Evolutionary conservation across 192 early-diverging fungal genomes (phyloP), one percentile per base, ranked within the genome.

Genomic region (Coemansia sp.): DNA sequence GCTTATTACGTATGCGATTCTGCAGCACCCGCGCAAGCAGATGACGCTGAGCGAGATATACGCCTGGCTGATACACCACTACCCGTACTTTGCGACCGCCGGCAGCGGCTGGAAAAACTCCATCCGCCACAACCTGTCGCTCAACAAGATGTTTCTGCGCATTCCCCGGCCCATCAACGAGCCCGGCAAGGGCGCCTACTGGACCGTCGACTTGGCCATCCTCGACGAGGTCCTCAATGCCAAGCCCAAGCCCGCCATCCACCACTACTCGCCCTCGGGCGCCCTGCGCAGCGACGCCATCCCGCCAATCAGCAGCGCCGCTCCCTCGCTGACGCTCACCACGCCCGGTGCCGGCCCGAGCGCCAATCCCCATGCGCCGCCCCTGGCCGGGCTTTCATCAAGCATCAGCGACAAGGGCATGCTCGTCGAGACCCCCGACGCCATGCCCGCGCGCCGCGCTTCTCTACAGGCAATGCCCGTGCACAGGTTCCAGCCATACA

Each of bases 21-120:
- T 85, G 39, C 76, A 75, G 32, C 79, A 79, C 39, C 81, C 84
- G 12, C 78, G 80, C 18, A 81, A 84, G 46, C 80, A 84, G 53
- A 82, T 92, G 69, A 91, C 93, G 16, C 78, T 94, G 20, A 87
- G 83, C 58, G 90, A 90, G 40, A 91, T 94, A 58, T 94, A 94
- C 71, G 79, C 82, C 31, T 93, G 86, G 81, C 80, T 90, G 12
- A 84, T 84, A 58, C 79, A 81, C n/a, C 59, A 86, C 53, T 93
- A 87, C 50, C 86, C 89, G 7, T 91, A 90, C 63, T 94, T 85
- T 56, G 74, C 83, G 41, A 85, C 84, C 12, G 90, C 89, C 1
- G 81, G 81, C 31, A 76, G 76, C 26, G 84, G 85, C n/a, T 86
- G 85, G 87, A 82, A 91, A 72, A 93, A 93, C 64, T 93, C 90